phyloP scores from a whole-genome alignment of 805 yeast genomes.

The Saccharomycopsis amapae region DNA sequence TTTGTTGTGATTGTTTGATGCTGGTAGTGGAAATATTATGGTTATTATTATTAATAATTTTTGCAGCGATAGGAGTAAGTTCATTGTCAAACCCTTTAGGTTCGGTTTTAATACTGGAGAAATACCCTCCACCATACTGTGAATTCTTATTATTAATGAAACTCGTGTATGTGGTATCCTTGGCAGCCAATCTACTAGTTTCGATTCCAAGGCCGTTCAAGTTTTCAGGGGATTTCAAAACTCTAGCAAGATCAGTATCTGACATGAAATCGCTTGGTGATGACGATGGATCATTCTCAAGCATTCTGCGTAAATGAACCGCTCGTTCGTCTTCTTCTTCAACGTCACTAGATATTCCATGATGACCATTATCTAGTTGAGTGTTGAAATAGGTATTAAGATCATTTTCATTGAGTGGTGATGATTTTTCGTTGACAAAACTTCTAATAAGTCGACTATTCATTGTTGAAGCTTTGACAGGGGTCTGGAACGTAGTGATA shows the following conservation, averaged over 20 bases:
- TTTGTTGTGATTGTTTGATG: not conserved
- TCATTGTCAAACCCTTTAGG: too few relatives aligned
- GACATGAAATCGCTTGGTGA: conserved; percentile 50
- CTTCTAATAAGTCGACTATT: conserved; percentile 9
- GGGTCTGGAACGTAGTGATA: conserved; percentile 10
- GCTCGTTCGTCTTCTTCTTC: conserved; percentile 6
- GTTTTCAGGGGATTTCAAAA: conserved; percentile 28
- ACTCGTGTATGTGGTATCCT: not conserved
- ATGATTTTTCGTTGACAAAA: conserved; percentile 20
- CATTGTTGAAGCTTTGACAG: conserved; percentile 10
- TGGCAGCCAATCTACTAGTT: not conserved
- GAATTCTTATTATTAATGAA: conserved; percentile 4
- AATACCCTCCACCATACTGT: too few relatives aligned
- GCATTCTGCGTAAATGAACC: conserved; percentile 2
- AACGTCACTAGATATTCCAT: conserved; percentile 1
- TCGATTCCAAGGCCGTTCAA: conserved; percentile 13
- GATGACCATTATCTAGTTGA: not conserved
- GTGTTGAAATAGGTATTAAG: conserved; percentile 14
- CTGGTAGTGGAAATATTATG: too few relatives aligned
- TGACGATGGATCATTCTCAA: conserved; percentile 29
- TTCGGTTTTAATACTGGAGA: too few relatives aligned
- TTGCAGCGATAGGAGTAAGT: too few relatives aligned
- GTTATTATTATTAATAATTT: not conserved
- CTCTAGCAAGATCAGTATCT: conserved; percentile 44
- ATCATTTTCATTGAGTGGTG: conserved; percentile 21